Evolutionary conservation across 352 stramenopile genomes (phyloP).

Genomic region (Pythium sp.): DNA sequence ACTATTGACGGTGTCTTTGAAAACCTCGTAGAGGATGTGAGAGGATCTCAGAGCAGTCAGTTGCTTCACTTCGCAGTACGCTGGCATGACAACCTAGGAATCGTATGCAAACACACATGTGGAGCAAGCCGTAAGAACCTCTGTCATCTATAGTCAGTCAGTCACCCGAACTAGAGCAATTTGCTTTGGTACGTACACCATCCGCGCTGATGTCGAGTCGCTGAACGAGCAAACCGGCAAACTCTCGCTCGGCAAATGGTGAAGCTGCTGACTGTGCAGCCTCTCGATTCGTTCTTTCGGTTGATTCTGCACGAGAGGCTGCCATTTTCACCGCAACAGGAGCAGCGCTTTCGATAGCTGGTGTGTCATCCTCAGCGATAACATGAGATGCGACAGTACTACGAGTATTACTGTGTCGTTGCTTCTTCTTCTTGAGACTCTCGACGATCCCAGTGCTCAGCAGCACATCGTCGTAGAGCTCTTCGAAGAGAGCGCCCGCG

Average conservation of each 20-base stretch:
- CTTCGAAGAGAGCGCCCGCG: constrained; percentile 6
- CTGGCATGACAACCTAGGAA: constrained; percentile 23
- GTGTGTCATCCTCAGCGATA: not conserved
- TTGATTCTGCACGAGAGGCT: not conserved
- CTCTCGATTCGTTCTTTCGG: not conserved
- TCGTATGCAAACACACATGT: not conserved
- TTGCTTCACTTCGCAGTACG: not conserved
- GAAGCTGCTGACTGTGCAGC: not conserved
- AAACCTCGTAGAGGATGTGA: constrained; percentile 22
- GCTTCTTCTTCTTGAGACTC: not conserved
- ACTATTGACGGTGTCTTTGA: constrained; percentile 19
- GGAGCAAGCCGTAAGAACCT: not conserved
- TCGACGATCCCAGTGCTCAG: not conserved
- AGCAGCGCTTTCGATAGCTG: not conserved
- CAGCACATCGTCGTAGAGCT: constrained; percentile 5
- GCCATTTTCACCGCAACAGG: not conserved
- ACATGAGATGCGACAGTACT: too few species aligned
- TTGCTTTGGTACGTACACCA: not conserved
- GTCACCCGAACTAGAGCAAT: not conserved
- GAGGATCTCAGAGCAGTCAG: not conserved
- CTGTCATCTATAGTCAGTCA: not conserved
- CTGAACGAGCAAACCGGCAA: not conserved
- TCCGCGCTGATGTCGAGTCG: not conserved
- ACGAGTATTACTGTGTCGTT: not conserved
- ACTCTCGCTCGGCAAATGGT: not conserved